Percentiles rank a stretch among this genome's conserved stretches.
Evolutionary conservation across 2,329 filamentous ascomycete genomes (phyloP).

Genomic region (Aaosphaeria arxii): DNA sequence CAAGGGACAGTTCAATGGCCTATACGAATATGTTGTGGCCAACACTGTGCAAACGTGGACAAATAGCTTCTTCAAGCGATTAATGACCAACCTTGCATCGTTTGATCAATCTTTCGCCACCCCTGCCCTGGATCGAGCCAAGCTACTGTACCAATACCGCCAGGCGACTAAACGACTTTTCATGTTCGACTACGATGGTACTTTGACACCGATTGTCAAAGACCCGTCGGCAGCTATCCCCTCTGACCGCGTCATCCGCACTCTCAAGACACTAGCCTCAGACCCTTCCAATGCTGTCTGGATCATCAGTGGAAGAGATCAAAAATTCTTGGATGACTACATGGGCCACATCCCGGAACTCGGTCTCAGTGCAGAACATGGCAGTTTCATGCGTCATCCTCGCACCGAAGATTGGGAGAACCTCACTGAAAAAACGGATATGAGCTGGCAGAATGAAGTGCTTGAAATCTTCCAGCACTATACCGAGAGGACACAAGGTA

Average conservation of each 20-base stretch:
- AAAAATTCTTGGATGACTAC: constrained; percentile 85
- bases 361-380: constrained; percentile 95
- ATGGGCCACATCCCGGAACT: constrained; percentile 87
- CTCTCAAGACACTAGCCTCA: constrained; percentile 72
- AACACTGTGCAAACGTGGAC: constrained; percentile 89
- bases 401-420: constrained; percentile 80
- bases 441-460: constrained; percentile 89
- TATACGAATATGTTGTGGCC: constrained; percentile 80
- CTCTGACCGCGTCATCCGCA: constrained; percentile 76
- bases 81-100: constrained; percentile 76
- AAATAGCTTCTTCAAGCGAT: constrained; percentile 70
- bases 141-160: constrained; percentile 71
- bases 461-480: constrained; percentile 82
- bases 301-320: constrained; percentile 95
- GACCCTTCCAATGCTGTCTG: constrained; percentile 88
- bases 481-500: constrained; percentile 80
- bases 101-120: constrained; percentile 74
- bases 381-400: constrained; percentile 88
- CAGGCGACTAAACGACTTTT: constrained; percentile 77
- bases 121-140: constrained; percentile 73
- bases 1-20: constrained; percentile 64
- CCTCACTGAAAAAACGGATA: constrained; percentile 79
- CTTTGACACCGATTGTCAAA: constrained; percentile 87
- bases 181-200: constrained; percentile 99
- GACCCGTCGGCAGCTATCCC: constrained; percentile 88